Conservation (phyloP, 225 moss, liverwort and hornwort species). For the Lunularia cruciata region DNA sequence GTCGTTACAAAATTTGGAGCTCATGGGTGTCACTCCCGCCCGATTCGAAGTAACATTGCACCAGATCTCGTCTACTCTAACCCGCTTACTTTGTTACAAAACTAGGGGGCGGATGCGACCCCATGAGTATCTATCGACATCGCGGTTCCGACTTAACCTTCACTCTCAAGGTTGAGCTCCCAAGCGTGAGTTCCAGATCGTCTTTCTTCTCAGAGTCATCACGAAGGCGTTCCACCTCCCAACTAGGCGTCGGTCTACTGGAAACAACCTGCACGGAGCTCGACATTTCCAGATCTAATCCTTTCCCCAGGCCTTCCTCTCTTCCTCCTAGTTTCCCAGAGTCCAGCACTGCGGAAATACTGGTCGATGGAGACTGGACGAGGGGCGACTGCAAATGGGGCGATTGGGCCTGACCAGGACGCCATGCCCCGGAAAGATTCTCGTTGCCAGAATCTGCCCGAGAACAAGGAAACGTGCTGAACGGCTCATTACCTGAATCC, state of each 20-base stretch:
- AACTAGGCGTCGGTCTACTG: constrained; percentile 47
- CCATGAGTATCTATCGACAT: constrained; percentile 28
- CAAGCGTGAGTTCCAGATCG: constrained; percentile 79
- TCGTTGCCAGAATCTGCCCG: constrained; percentile 51
- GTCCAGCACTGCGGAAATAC: constrained; percentile 68
- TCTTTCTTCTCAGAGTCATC: constrained; percentile 68
- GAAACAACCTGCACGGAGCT: constrained; percentile 50
- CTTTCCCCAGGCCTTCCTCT: constrained; percentile 53
- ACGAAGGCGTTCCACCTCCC: constrained; percentile 54
- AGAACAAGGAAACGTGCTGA: constrained; percentile 52
- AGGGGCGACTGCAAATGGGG: constrained; percentile 10
- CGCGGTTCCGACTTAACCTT: constrained; percentile 57
- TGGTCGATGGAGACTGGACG: constrained; percentile 45
- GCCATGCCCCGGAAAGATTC: constrained; percentile 72
- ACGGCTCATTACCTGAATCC: constrained; percentile 53
- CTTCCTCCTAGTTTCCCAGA: constrained; percentile 46
- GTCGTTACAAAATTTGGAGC: constrained; percentile 38
- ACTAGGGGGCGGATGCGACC: constrained; percentile 14
- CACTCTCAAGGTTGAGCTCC: constrained; percentile 65
- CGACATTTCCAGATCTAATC: constrained; percentile 76
- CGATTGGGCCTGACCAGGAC: constrained; percentile 54
- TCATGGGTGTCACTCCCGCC: constrained; percentile 17
- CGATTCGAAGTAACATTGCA: neutral
- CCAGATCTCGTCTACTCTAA: constrained; percentile 25
- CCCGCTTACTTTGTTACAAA: constrained; percentile 46